Evolutionary conservation across 345 rosid genomes (phyloP).

Genomic region (Viola odorata): DNA sequence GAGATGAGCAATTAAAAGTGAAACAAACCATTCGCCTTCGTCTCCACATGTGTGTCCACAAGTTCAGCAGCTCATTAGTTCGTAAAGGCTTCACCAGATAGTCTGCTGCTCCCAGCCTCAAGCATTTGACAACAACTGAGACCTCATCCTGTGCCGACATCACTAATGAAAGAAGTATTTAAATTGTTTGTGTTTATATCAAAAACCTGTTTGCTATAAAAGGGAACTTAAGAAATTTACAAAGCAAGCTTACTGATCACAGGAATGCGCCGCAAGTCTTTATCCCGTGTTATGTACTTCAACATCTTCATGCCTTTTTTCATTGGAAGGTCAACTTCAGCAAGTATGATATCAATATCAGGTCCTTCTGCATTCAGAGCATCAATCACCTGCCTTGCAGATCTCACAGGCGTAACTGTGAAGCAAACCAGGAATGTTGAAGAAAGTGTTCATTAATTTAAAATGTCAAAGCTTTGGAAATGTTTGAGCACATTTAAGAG

Average conservation of each 20-base stretch:
- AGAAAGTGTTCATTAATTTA: background rate
- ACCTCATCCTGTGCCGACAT: slow-evolving; percentile 87
- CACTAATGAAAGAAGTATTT: slow-evolving; percentile 49
- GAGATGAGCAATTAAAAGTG: background rate
- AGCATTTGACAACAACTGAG: slow-evolving; percentile 69
- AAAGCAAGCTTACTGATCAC: slow-evolving; percentile 74
- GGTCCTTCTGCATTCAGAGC: slow-evolving; percentile 94
- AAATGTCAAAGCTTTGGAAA: too few relatives aligned
- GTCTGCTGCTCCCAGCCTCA: slow-evolving; percentile 84
- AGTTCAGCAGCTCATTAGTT: slow-evolving; percentile 65
- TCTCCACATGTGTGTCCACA: slow-evolving; percentile 93
- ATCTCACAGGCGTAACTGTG: slow-evolving; percentile 80
- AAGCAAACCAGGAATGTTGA: slow-evolving; percentile 15
- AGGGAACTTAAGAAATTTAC: background rate
- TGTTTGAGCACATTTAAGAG: too few relatives aligned
- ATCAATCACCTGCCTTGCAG: slow-evolving; percentile 95
- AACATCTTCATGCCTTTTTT: slow-evolving; percentile 92
- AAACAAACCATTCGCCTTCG: slow-evolving; percentile 48
- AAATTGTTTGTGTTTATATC: too few relatives aligned
- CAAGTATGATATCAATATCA: slow-evolving; percentile 86
- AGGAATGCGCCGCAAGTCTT: slow-evolving; percentile 80
- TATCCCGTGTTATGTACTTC: slow-evolving; percentile 80
- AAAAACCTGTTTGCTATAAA: too few relatives aligned
- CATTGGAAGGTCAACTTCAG: slow-evolving; percentile 97
- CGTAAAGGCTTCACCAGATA: slow-evolving; percentile 86